Conservation (phyloP, 768 basidiomycete genomes). For the Hericium alpestre region DNA sequence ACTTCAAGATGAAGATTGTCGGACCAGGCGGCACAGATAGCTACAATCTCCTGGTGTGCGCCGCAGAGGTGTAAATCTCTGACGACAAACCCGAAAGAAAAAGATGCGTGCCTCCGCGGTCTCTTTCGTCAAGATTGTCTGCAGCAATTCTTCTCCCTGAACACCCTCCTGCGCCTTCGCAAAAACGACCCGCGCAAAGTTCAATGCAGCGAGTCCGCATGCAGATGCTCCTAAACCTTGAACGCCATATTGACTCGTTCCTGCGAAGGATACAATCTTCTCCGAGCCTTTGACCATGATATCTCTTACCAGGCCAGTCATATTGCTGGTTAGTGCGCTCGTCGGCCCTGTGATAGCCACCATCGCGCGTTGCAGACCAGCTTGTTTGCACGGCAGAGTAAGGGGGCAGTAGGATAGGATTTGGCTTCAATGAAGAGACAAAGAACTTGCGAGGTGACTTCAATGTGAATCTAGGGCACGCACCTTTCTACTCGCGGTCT, state of each 20-base stretch:
- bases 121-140: constrained; percentile 23
- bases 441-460: too few species aligned
- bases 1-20: constrained; percentile 43
- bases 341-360: too few species aligned
- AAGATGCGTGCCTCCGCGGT: constrained; percentile 26
- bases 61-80: neutral
- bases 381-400: too few species aligned
- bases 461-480: too few species aligned
- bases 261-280: constrained; percentile 32
- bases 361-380: too few species aligned
- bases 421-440: too few species aligned
- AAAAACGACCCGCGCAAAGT: constrained; percentile 46
- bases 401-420: too few species aligned
- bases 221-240: constrained; percentile 34
- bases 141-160: constrained; percentile 21
- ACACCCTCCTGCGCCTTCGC: constrained; percentile 23
- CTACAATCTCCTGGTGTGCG: constrained; percentile 37
- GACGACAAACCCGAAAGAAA: neutral
- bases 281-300: constrained; percentile 8
- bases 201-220: constrained; percentile 59
- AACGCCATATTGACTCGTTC: constrained; percentile 44
- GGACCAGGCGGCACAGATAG: constrained; percentile 49
- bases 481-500: too few species aligned
- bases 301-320: too few species aligned
- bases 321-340: too few species aligned